Percentiles rank a stretch among this genome's conserved stretches.
Evolutionary conservation across 306 rosid genomes (phyloP).

Genomic region (Calophaca sinica): DNA sequence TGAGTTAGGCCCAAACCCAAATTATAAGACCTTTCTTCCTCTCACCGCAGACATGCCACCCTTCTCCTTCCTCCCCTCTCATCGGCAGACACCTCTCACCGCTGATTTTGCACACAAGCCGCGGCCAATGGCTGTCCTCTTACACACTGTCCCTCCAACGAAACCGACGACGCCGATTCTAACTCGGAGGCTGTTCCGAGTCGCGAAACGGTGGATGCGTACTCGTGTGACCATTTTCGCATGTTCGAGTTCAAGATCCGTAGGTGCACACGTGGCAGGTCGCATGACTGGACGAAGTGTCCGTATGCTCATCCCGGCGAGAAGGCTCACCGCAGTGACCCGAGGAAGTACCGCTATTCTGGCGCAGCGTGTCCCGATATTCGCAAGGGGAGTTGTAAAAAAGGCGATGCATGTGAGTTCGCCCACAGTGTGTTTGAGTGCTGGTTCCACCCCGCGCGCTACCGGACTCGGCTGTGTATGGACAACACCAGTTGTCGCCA

Average conservation of each 20-base stretch:
- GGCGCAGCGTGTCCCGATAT: constrained; percentile 92
- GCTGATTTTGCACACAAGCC: too few relatives aligned
- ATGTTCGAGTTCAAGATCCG: constrained; percentile 94
- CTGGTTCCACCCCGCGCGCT: constrained; percentile 95
- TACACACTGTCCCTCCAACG: constrained; percentile 59
- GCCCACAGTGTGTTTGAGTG: constrained; percentile 97
- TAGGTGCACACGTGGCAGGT: constrained; percentile 83
- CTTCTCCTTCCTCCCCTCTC: too few relatives aligned
- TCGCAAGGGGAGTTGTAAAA: constrained; percentile 85
- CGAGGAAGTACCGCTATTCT: constrained; percentile 80
- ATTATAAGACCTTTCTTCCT: too few relatives aligned
- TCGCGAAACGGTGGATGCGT: constrained; percentile 57
- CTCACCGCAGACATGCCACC: too few relatives aligned
- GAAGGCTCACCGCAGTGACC: constrained; percentile 94
- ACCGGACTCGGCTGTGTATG: constrained; percentile 93
- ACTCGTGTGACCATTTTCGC: constrained; percentile 82
- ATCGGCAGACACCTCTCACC: too few relatives aligned
- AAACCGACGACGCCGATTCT: constrained; percentile 52
- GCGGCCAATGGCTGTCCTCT: too few relatives aligned
- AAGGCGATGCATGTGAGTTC: constrained; percentile 82
- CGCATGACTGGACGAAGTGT: constrained; percentile 99
- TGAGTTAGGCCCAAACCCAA: too few relatives aligned
- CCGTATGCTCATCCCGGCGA: constrained; percentile 97
- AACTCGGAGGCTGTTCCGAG: constrained; percentile 58
- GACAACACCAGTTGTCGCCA: constrained; percentile 81